These are phyloP conservation scores for Grifola frondosa DNA, from an alignment of 1,284 basidiomycete species.

Conservation along the genomic window DNA sequence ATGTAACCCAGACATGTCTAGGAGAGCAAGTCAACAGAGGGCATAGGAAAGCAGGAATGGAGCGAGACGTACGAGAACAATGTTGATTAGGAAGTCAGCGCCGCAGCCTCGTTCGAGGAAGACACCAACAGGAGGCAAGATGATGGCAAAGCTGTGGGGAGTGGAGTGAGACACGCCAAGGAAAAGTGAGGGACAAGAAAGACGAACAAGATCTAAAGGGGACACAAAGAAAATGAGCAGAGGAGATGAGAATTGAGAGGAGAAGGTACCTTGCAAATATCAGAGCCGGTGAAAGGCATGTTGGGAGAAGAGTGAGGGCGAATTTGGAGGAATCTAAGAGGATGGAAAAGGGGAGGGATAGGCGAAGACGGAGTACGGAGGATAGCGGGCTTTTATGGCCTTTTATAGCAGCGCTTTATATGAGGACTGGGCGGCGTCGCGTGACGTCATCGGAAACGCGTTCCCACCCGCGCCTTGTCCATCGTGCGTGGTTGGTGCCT, in stretches of 20 bases:
- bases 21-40: conserved; percentile 1
- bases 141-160: conserved; percentile 55
- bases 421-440: conserved; percentile 1
- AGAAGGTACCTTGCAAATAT: conserved; percentile 66
- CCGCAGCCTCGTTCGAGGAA: conserved; percentile 77
- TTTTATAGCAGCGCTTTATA: conserved; percentile 11
- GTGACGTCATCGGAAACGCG: conserved; percentile 17
- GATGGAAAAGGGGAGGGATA: neutral
- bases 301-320: conserved; percentile 19
- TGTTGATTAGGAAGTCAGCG: conserved; percentile 71
- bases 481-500: too few relatives aligned
- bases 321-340: conserved; percentile 5
- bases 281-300: conserved; percentile 73
- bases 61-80: conserved; percentile 45
- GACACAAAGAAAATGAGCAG: neutral
- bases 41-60: neutral
- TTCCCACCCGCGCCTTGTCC: too few relatives aligned
- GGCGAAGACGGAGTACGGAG: neutral
- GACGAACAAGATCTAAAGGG: conserved; percentile 33
- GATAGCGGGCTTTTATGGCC: neutral
- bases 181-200: neutral
- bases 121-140: conserved; percentile 78
- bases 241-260: neutral
- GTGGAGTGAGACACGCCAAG: neutral
- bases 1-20: conserved; percentile 70